Base-by-base conservation (phyloP, 441 rosid species). In the Adansonia rubrostipa region DNA sequence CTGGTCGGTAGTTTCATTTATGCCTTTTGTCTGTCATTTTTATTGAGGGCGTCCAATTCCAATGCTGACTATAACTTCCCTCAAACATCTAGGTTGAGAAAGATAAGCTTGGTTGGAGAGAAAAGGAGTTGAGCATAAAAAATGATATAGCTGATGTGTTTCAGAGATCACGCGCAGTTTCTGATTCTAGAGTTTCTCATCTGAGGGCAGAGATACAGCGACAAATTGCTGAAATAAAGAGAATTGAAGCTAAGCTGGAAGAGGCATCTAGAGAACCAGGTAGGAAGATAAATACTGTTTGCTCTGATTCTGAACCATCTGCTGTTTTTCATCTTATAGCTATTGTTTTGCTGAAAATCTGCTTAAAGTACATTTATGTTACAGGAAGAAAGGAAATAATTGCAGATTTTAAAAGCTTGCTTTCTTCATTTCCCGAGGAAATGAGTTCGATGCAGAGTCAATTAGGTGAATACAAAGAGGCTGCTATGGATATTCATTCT, bases 351-450 rank as follows among this genome's bases (percentile, higher is more conserved):
- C 54, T 66, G 72, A 76, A 19, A 66, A 36, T 24, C 69, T 87
- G 79, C 84, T 77, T 81, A 78, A 76, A 85, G 77, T 82, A 63
- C 65, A 56, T 84, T 77, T 58, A 68, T 72, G 9, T 82, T 85
- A 80, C 86, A 95, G 99, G 99, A 86, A 93, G 99, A 84, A 91
- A 92, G 84, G 96, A 91, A 75, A 84, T 95, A 70, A 86, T 93
- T 80, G 87, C 91, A 74, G 98, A 95, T 79, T 95, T 95, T 83
- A 97, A 92, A 86, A 93, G 89, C 28, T 84, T 95, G 88, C 86
- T 92, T 80, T 90, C 98, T 28, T 91, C 97, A 24, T 97, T 93
- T 86, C 98, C 99, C 2, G 93, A 89, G 85, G 93, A 95, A 79
- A 92, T 95, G 99, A 85, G 86, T 81, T 73, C 84, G 48, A 92